Evolutionary conservation across 805 yeast species (phyloP).

Genomic region (Saccharomyces eubayanus): DNA sequence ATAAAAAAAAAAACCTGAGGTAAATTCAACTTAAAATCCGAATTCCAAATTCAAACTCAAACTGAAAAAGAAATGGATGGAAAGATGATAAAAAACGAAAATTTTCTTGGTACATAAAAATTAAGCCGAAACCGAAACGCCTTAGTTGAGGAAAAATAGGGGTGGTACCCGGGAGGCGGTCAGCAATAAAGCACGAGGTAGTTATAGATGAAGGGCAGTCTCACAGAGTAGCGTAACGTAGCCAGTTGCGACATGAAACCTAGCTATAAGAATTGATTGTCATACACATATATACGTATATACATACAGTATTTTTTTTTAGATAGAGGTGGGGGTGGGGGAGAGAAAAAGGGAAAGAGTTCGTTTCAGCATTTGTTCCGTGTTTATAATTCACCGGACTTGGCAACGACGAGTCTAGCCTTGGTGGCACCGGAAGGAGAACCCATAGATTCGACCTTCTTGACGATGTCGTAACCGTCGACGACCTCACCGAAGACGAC

Average conservation of each 20-base stretch:
- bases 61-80: neutral
- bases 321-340: neutral
- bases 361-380: neutral
- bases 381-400: conserved; percentile 37
- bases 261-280: neutral
- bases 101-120: neutral
- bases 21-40: neutral
- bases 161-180: neutral
- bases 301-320: neutral
- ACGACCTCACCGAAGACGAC: conserved; percentile 90
- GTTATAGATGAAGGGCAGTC: too few species aligned
- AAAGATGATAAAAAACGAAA: neutral
- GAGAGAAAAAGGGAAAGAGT: neutral
- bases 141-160: neutral
- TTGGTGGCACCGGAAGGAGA: conserved; percentile 65
- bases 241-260: neutral
- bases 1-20: neutral
- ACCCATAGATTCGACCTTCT: conserved; percentile 75
- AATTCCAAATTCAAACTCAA: neutral
- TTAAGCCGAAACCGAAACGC: neutral
- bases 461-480: conserved; percentile 78
- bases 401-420: conserved; percentile 57
- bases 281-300: neutral
- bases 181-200: neutral
- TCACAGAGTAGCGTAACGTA: neutral